phyloP scores from a whole-genome alignment of 2,329 filamentous ascomycete species.

The Fusarium annulatum region DNA sequence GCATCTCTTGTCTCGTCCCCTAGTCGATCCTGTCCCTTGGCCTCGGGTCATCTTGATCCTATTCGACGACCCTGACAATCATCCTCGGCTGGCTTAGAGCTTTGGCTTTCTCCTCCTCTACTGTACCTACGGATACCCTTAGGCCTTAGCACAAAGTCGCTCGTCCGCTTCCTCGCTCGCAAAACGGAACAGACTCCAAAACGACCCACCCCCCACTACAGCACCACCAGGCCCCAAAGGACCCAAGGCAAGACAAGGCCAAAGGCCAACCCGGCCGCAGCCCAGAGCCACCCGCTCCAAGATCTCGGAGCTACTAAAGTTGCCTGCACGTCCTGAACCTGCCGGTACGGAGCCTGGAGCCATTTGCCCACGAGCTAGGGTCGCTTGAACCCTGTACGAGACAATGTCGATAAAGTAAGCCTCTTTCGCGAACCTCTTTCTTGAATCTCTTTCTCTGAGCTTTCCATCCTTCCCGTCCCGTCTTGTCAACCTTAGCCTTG shows the following conservation, averaged over 20 bases:
- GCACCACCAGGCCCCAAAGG: slow-evolving; percentile 35
- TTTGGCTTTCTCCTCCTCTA: slow-evolving; percentile 14
- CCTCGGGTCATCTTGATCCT: slow-evolving; percentile 21
- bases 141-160: slow-evolving; percentile 25
- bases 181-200: slow-evolving; percentile 38
- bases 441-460: slow-evolving; percentile 35
- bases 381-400: slow-evolving; percentile 51
- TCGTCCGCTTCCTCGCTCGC: slow-evolving; percentile 4
- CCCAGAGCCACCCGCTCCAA: slow-evolving; percentile 45
- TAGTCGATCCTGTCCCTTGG: slow-evolving; percentile 33
- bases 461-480: slow-evolving; percentile 38
- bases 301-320: slow-evolving; percentile 48
- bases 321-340: slow-evolving; percentile 47
- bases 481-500: slow-evolving; percentile 25
- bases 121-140: neutral
- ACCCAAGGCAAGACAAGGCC: slow-evolving; percentile 38
- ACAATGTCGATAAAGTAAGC: slow-evolving; percentile 68
- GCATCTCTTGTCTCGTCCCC: slow-evolving; percentile 19
- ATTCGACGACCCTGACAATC: slow-evolving; percentile 25
- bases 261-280: slow-evolving; percentile 40
- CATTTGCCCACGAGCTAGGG: slow-evolving; percentile 49
- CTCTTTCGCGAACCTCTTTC: slow-evolving; percentile 46
- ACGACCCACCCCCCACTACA: slow-evolving; percentile 45
- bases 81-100: slow-evolving; percentile 31
- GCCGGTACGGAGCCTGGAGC: slow-evolving; percentile 47